phyloP scores from a whole-genome alignment of 176 grass and related monocot genomes.

The Bothriochloa decipiens region DNA sequence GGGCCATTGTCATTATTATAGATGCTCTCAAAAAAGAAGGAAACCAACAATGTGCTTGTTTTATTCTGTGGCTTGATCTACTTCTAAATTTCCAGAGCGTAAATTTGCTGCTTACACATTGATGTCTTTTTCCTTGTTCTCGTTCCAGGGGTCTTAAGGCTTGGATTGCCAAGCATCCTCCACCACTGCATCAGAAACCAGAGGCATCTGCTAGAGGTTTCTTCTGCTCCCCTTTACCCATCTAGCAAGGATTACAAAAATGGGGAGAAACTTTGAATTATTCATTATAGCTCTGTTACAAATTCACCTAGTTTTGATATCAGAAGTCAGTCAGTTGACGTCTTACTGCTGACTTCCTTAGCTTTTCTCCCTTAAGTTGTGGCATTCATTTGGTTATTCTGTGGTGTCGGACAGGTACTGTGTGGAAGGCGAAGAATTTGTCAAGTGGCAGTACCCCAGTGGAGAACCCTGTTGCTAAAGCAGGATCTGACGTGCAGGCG shows the following conservation, averaged over 20 bases:
- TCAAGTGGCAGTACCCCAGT: constrained; percentile 35
- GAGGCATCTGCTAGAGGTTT: constrained; percentile 85
- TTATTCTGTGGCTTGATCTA: background rate
- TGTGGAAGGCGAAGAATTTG: constrained; percentile 78
- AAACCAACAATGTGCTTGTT: background rate
- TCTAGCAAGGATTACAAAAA: constrained; percentile 16
- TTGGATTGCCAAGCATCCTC: constrained; percentile 70
- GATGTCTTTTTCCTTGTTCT: background rate
- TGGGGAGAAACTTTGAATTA: background rate
- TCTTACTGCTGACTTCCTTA: background rate
- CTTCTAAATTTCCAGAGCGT: background rate
- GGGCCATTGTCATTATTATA: background rate
- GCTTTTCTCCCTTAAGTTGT: background rate
- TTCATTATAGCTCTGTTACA: background rate
- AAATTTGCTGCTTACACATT: constrained; percentile 15
- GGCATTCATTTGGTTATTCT: background rate
- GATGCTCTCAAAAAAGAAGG: background rate
- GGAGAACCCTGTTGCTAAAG: constrained; percentile 50
- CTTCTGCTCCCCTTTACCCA: constrained; percentile 27
- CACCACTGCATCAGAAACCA: constrained; percentile 58
- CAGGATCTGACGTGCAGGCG: constrained; percentile 38
- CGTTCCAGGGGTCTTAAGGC: constrained; percentile 60
- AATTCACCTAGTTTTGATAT: background rate
- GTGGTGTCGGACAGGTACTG: constrained; percentile 42
- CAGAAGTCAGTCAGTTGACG: background rate